Percentiles rank a stretch among this genome's conserved stretches.
Conservation (phyloP, 306 rosid species). For the Hylodesmum podocarpum region DNA sequence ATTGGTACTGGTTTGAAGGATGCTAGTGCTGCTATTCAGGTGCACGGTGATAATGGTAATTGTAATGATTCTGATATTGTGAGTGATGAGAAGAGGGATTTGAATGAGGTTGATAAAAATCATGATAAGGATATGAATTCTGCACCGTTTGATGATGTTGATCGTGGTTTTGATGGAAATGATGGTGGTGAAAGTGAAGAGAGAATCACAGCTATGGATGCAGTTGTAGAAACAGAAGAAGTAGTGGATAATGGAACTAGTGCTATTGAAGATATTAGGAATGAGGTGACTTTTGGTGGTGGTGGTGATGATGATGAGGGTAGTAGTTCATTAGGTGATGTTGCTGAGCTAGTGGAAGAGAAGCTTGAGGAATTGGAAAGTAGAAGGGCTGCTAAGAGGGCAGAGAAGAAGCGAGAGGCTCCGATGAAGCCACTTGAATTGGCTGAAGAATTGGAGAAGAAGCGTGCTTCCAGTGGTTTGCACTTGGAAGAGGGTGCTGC, state of each 20-base stretch:
- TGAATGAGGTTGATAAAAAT: slow-evolving; percentile 33
- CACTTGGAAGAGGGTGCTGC: slow-evolving; percentile 98
- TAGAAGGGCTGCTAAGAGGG: slow-evolving; percentile 43
- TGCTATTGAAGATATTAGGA: slow-evolving; percentile 34
- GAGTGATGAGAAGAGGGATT: slow-evolving; percentile 38
- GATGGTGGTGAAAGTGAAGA: slow-evolving; percentile 26
- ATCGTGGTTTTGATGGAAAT: slow-evolving; percentile 27
- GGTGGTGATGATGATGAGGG: slow-evolving; percentile 41
- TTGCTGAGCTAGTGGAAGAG: slow-evolving; percentile 63
- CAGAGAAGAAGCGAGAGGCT: slow-evolving; percentile 44
- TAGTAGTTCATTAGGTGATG: slow-evolving; percentile 44
- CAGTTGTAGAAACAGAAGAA: slow-evolving; percentile 37
- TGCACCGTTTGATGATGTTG: slow-evolving; percentile 19
- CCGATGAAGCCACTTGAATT: slow-evolving; percentile 66
- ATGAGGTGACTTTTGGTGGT: slow-evolving; percentile 34
- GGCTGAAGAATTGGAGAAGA: slow-evolving; percentile 91
- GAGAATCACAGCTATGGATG: slow-evolving; percentile 27
- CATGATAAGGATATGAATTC: slow-evolving; percentile 23
- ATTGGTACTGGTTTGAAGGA: slow-evolving; percentile 24
- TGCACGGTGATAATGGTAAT: slow-evolving; percentile 1
- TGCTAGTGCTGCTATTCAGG: slow-evolving; percentile 22
- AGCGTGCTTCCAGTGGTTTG: slow-evolving; percentile 86
- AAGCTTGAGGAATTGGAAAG: slow-evolving; percentile 64
- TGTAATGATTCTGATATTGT: slow-evolving; percentile 14
- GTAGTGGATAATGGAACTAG: slow-evolving; percentile 13